These are phyloP conservation scores for Fulvia fulva DNA, from an alignment of 2,329 filamentous ascomycete species.

Conservation along the genomic window DNA sequence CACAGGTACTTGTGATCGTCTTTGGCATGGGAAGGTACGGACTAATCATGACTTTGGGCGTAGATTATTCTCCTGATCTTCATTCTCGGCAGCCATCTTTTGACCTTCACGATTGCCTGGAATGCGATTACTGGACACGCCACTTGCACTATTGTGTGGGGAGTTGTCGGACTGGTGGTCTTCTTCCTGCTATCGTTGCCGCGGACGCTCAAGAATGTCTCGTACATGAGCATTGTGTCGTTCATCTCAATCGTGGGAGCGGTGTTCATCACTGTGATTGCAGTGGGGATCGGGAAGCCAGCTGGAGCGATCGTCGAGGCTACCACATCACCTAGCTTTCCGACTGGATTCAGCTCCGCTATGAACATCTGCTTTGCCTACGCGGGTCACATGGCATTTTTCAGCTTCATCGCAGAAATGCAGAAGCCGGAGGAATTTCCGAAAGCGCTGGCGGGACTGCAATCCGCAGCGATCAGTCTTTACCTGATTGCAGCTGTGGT, in stretches of 20 bases:
- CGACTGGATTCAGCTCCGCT: slow-evolving; percentile 56
- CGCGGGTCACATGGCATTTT: slow-evolving; percentile 62
- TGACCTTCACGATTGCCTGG: slow-evolving; percentile 67
- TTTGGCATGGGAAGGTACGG: slow-evolving; percentile 2
- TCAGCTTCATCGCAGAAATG: slow-evolving; percentile 62
- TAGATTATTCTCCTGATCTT: slow-evolving; percentile 45
- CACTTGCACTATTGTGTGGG: slow-evolving; percentile 62
- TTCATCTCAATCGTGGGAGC: slow-evolving; percentile 51
- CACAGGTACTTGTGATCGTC: slow-evolving; percentile 58
- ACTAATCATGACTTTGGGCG: not conserved
- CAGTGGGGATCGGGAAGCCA: slow-evolving; percentile 3
- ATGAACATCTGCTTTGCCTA: slow-evolving; percentile 68
- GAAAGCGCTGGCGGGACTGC: slow-evolving; percentile 60
- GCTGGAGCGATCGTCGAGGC: not conserved
- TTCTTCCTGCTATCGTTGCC: slow-evolving; percentile 59
- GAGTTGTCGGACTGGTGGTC: slow-evolving; percentile 54
- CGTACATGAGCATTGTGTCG: slow-evolving; percentile 59
- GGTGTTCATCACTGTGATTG: slow-evolving; percentile 44
- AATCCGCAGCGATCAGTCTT: slow-evolving; percentile 55
- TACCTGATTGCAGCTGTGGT: slow-evolving; percentile 64
- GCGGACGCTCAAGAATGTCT: slow-evolving; percentile 59
- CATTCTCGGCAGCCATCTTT: slow-evolving; percentile 63
- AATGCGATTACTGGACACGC: slow-evolving; percentile 60
- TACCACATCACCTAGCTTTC: slow-evolving; percentile 33
- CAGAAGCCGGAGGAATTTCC: slow-evolving; percentile 57